Conservation (phyloP, 768 basidiomycete genomes). For the Dacryopinax spathularia region DNA sequence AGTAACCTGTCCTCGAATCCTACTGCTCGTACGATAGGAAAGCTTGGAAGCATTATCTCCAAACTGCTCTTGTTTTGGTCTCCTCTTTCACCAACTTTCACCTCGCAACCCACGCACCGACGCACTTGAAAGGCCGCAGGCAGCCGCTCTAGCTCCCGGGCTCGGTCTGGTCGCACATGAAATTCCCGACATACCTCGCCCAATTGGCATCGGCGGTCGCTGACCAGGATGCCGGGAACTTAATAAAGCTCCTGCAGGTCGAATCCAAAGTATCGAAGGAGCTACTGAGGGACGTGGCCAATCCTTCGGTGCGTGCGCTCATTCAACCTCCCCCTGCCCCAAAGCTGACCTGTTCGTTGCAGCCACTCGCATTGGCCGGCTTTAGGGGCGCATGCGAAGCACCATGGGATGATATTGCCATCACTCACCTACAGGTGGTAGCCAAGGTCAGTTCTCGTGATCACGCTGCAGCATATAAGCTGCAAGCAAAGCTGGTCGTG, state of each 20-base stretch:
- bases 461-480: constrained; percentile 61
- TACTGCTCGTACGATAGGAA: neutral
- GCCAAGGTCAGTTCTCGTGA: constrained; percentile 54
- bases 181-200: constrained; percentile 1
- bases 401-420: constrained; percentile 79
- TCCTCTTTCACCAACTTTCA: too few species aligned
- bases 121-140: too few species aligned
- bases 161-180: too few species aligned
- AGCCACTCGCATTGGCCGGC: constrained; percentile 8
- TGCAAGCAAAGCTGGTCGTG: constrained; percentile 62
- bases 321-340: neutral
- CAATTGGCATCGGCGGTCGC: constrained; percentile 1
- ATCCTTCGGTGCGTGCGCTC: constrained; percentile 4
- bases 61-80: too few species aligned
- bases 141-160: too few species aligned
- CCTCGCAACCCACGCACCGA: neutral
- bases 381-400: constrained; percentile 5
- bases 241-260: constrained; percentile 2
- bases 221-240: neutral
- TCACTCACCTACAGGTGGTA: constrained; percentile 67
- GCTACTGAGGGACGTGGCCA: neutral
- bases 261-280: neutral
- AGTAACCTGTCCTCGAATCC: too few species aligned
- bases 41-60: too few species aligned
- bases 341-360: neutral